Evolutionary conservation across 306 rosid species (phyloP).

Genomic region (Castanea mollissima): DNA sequence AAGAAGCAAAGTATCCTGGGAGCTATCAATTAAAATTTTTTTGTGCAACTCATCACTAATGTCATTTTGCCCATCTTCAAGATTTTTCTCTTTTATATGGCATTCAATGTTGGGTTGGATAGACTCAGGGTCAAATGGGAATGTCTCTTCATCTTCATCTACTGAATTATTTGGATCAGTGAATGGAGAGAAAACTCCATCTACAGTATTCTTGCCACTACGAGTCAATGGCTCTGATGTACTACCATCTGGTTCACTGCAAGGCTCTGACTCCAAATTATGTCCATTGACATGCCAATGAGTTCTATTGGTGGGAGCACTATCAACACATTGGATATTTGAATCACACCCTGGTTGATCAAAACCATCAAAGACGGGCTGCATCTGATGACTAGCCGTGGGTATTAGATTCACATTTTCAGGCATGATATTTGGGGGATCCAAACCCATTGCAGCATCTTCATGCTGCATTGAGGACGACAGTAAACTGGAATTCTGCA

Average conservation of each 20-base stretch:
- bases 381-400: constrained; percentile 55
- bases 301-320: constrained; percentile 36
- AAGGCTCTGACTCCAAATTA: constrained; percentile 60
- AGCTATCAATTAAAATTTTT: constrained; percentile 23
- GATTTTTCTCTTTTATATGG: constrained; percentile 25
- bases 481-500: constrained; percentile 58
- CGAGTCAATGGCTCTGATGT: constrained; percentile 67
- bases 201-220: constrained; percentile 47
- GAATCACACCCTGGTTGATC: constrained; percentile 47
- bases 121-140: constrained; percentile 51
- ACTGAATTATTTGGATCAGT: constrained; percentile 56
- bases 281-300: constrained; percentile 41
- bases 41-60: constrained; percentile 34
- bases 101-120: constrained; percentile 35
- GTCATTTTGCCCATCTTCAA: constrained; percentile 34
- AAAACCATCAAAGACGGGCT: constrained; percentile 46
- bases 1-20: constrained; percentile 72
- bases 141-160: constrained; percentile 70
- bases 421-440: constrained; percentile 40
- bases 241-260: constrained; percentile 75
- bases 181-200: constrained; percentile 62
- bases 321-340: constrained; percentile 42
- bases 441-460: constrained; percentile 50
- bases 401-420: constrained; percentile 50
- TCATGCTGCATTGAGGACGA: constrained; percentile 60